phyloP scores from a whole-genome alignment of 306 rosid genomes.

The Prinsepia uniflora region DNA sequence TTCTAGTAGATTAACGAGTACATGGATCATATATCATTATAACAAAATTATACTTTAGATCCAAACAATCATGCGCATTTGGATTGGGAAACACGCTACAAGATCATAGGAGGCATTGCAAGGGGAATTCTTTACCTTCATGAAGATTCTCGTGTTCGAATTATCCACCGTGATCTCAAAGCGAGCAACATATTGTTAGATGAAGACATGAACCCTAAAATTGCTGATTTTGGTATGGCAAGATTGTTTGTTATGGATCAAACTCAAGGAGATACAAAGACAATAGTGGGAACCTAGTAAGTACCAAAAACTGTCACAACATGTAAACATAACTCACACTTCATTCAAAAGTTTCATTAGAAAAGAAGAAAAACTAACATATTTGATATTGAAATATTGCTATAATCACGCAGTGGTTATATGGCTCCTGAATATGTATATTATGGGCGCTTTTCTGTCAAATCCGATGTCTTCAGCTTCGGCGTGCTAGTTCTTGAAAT shows the following conservation, averaged over 20 bases:
- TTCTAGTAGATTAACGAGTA: not conserved
- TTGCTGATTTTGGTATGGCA: constrained; percentile 15
- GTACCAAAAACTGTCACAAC: not conserved
- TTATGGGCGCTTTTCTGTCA: constrained; percentile 16
- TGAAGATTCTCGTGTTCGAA: constrained; percentile 12
- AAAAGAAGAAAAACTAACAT: too few relatives aligned
- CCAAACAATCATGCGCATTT: not conserved
- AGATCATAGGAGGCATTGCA: constrained; percentile 13
- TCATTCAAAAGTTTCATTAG: not conserved
- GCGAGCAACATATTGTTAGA: constrained; percentile 1
- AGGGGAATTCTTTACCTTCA: constrained; percentile 12
- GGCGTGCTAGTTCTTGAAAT: constrained; percentile 17
- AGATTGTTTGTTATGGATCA: constrained; percentile 2
- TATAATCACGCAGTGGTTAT: constrained; percentile 15
- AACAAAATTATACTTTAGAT: not conserved
- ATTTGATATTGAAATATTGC: not conserved
- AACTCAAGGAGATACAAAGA: constrained; percentile 14
- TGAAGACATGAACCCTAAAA: constrained; percentile 15
- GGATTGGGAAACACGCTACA: constrained; percentile 13
- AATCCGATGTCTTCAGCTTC: constrained; percentile 26
- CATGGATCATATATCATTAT: not conserved
- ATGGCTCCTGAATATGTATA: constrained; percentile 29
- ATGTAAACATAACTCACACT: not conserved
- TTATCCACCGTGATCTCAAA: constrained; percentile 5
- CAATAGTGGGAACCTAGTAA: constrained; percentile 7